phyloP scores from a whole-genome alignment of 2,329 filamentous ascomycete genomes.

The Paraphoma chrysanthemicola region DNA sequence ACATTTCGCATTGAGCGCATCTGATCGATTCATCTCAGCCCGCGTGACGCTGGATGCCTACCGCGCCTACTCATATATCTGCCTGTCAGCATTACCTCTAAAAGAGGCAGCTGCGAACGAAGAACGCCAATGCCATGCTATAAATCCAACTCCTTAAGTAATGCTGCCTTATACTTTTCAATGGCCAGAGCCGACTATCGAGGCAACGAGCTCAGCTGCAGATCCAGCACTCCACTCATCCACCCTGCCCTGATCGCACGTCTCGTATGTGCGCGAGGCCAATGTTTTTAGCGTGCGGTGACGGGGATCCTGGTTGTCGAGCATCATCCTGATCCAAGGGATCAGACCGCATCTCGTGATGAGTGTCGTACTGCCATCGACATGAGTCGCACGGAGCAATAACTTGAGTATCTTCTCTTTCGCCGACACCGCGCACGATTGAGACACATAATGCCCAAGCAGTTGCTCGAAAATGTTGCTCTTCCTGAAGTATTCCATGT shows the following conservation, averaged over 20 bases:
- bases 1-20: background rate
- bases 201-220: slow-evolving; percentile 15
- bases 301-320: slow-evolving; percentile 55
- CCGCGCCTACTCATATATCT: slow-evolving; percentile 1
- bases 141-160: slow-evolving; percentile 1
- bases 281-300: slow-evolving; percentile 63
- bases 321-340: slow-evolving; percentile 74
- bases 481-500: slow-evolving; percentile 67
- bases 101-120: slow-evolving; percentile 7
- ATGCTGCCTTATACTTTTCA: slow-evolving; percentile 3
- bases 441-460: slow-evolving; percentile 71
- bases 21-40: background rate
- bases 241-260: slow-evolving; percentile 71
- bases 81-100: slow-evolving; percentile 3
- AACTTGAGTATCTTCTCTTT: slow-evolving; percentile 68
- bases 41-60: slow-evolving; percentile 5
- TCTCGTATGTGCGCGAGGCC: slow-evolving; percentile 66
- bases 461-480: slow-evolving; percentile 76
- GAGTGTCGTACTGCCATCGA: slow-evolving; percentile 79
- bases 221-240: slow-evolving; percentile 67
- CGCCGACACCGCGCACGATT: slow-evolving; percentile 66
- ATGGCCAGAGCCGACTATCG: slow-evolving; percentile 8
- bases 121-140: slow-evolving; percentile 6
- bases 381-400: slow-evolving; percentile 71
- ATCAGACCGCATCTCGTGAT: slow-evolving; percentile 77